Conservation (phyloP, 306 rosid species). For the Acacia confusa region DNA sequence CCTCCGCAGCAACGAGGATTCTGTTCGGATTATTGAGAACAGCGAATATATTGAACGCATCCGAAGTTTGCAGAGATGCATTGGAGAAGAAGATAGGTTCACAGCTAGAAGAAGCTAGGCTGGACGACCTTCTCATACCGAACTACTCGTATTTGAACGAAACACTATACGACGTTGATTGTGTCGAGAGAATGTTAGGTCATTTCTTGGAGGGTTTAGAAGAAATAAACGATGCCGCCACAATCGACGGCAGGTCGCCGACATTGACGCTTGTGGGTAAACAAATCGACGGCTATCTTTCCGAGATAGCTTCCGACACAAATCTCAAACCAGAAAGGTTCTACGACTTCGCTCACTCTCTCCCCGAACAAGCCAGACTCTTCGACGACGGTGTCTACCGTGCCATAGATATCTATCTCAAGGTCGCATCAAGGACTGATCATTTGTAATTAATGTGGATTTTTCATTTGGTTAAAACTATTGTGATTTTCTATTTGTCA, state of each 20-base stretch:
- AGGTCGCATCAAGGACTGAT: conserved; percentile 38
- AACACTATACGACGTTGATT: conserved; percentile 85
- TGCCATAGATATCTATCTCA: conserved; percentile 89
- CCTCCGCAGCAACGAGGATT: conserved; percentile 64
- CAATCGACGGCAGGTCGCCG: conserved; percentile 18
- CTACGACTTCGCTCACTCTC: conserved; percentile 61
- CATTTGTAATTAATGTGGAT: not conserved
- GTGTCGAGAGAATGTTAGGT: conserved; percentile 70
- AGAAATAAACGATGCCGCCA: conserved; percentile 32
- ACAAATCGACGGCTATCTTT: conserved; percentile 74
- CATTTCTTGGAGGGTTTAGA: conserved; percentile 55
- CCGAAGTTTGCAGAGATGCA: conserved; percentile 58
- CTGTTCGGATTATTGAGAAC: conserved; percentile 77
- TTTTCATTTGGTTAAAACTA: not conserved
- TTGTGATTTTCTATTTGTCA: not conserved
- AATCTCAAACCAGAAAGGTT: conserved; percentile 72
- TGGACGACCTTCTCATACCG: conserved; percentile 89
- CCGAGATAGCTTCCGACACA: conserved; percentile 92
- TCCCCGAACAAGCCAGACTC: conserved; percentile 87
- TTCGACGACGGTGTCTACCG: conserved; percentile 95
- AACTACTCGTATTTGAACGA: conserved; percentile 91
- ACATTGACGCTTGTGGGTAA: conserved; percentile 64
- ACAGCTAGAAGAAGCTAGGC: conserved; percentile 83
- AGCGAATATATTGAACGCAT: conserved; percentile 71
- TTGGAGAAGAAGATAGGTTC: conserved; percentile 88